These are phyloP conservation scores for Saturnispora sekii DNA, from an alignment of 805 yeast species.

Conservation along the genomic window DNA sequence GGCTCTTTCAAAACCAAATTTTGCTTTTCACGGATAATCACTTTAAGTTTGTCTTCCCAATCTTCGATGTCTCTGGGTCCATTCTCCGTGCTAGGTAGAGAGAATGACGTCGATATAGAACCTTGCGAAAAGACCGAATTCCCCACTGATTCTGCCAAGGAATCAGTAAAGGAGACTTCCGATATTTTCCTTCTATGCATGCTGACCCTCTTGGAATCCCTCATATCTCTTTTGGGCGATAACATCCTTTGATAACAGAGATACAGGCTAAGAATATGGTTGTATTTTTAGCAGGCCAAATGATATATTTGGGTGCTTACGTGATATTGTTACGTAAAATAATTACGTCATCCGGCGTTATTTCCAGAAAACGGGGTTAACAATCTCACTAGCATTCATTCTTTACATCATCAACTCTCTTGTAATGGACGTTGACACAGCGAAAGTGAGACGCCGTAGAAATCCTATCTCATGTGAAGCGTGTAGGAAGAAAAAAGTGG, in stretches of 20 bases:
- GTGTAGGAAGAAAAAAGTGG: constrained; percentile 39
- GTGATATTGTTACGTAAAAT: too few species aligned
- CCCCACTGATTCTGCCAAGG: constrained; percentile 6
- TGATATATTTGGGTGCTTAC: too few species aligned
- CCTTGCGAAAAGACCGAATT: constrained; percentile 6
- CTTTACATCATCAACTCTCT: too few species aligned
- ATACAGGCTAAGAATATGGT: not conserved
- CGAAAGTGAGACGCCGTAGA: constrained; percentile 30
- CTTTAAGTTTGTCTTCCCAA: constrained; percentile 4
- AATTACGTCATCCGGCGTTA: not conserved
- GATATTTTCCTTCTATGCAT: constrained; percentile 7
- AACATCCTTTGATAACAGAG: not conserved
- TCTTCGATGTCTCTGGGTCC: not conserved
- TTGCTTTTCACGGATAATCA: not conserved
- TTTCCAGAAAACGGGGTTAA: too few species aligned
- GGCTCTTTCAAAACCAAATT: not conserved
- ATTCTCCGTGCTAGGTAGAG: constrained; percentile 1
- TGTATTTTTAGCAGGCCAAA: too few species aligned
- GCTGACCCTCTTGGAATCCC: constrained; percentile 1
- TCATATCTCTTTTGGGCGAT: constrained; percentile 1
- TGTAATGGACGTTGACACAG: constrained; percentile 8
- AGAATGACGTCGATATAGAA: not conserved
- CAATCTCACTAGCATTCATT: too few species aligned
- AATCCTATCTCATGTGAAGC: constrained; percentile 37
- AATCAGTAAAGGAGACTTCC: constrained; percentile 7